Evolutionary conservation across 73 alveolate genomes (phyloP).

Genomic region (Uronychia setigera): DNA sequence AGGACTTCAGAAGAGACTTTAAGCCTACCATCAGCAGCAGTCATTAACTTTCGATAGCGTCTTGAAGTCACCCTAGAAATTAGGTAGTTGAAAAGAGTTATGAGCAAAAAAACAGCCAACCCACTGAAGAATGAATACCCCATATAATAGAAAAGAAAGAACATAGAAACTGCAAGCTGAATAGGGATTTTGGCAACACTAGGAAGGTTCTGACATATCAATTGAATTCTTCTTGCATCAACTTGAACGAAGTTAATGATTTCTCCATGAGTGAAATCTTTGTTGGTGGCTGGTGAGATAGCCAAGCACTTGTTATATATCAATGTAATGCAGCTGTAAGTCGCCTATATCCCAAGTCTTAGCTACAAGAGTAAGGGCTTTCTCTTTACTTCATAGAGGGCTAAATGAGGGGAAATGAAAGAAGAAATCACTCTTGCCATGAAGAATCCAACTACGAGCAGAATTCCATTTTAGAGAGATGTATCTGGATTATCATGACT

Average conservation of each 20-base stretch:
- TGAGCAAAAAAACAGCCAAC: constrained; percentile 32
- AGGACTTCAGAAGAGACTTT: constrained; percentile 82
- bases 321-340: constrained; percentile 42
- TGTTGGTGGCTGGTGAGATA: constrained; percentile 24
- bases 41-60: constrained; percentile 68
- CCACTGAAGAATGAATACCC: constrained; percentile 63
- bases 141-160: constrained; percentile 53
- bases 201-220: constrained; percentile 49
- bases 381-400: constrained; percentile 59
- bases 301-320: constrained; percentile 20
- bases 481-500: background rate
- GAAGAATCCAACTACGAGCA: background rate
- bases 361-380: background rate
- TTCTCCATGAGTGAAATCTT: constrained; percentile 75
- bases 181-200: constrained; percentile 64
- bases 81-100: constrained; percentile 46
- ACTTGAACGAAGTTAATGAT: constrained; percentile 74
- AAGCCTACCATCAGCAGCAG: constrained; percentile 84
- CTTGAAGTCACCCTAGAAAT: constrained; percentile 24
- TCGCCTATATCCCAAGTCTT: constrained; percentile 58
- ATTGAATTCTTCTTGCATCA: constrained; percentile 70
- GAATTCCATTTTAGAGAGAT: background rate
- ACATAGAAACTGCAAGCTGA: constrained; percentile 52
- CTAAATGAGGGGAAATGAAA: constrained; percentile 41
- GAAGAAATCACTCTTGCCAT: background rate